Evolutionary conservation across 2,329 filamentous ascomycete species (phyloP).

Genomic region (Atkinsonella texensis): DNA sequence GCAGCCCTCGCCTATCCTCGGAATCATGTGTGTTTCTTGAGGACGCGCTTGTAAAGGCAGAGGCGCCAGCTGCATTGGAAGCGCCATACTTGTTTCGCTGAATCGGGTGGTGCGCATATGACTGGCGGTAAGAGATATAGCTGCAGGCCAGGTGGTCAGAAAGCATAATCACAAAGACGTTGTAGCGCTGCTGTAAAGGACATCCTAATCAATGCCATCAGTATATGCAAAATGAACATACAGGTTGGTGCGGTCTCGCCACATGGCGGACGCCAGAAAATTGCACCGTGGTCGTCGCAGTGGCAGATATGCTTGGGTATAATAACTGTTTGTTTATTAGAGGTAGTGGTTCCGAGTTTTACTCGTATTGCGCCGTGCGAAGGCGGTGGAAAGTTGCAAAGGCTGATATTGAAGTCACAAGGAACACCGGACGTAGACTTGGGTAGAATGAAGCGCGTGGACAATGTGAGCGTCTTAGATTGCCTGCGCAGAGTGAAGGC

Average conservation of each 20-base stretch:
- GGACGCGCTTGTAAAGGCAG: conserved; percentile 47
- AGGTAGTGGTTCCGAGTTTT: background rate
- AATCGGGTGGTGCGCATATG: conserved; percentile 86
- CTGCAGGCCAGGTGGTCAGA: conserved; percentile 32
- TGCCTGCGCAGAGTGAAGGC: no score
- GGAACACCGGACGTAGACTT: no score
- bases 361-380: background rate
- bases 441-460: no score
- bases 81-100: conserved; percentile 63
- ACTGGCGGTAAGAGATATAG: conserved; percentile 98
- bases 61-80: conserved; percentile 32
- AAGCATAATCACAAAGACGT: background rate
- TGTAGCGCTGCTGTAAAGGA: background rate
- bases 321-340: background rate
- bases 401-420: no score
- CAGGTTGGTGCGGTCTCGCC: conserved; percentile 99
- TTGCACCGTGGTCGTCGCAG: conserved; percentile 16
- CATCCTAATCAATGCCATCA: background rate
- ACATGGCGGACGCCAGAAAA: conserved; percentile 59
- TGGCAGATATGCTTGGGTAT: background rate
- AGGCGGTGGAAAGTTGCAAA: no score
- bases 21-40: conserved; percentile 33
- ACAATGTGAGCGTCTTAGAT: no score
- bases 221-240: conserved; percentile 32
- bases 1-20: conserved; percentile 62